Base-by-base conservation (phyloP, 148 eudicot species). In the Vaccinium macrocarpon region DNA sequence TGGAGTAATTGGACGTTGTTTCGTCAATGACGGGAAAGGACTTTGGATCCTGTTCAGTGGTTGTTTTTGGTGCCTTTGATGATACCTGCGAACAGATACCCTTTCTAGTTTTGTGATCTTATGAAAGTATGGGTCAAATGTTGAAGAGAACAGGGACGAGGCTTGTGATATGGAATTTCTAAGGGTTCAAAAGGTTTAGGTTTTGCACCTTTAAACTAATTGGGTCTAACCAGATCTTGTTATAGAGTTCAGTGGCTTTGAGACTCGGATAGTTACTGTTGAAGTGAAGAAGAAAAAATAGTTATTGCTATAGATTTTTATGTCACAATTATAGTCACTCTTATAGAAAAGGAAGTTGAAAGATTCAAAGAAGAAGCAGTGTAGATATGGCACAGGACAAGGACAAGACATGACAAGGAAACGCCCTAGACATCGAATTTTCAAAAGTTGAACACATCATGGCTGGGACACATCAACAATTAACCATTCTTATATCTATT, bases 151-250 rank as follows among this genome's bases (percentile, higher is more conserved):
- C 7, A 14, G 74, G 74, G 74, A 16, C 0, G 14, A 10, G 7
- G 18, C 46, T 14, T 14, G 42, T 12, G 35, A 13, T 32, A 70
- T 70, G 46, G 35, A 25, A 29, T 70, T 25, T 72, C n/a, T 35
- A 18, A 72, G 76, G n/a, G 76, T 72, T 72, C 46, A 72, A 72
- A 49, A 72, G 76, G n/a, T 72, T 72, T 72, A 72, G 38, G 76
- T 68, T 25, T 4, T 14, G 32, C 16, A 27, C 35, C 72, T 27
- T 66, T 66, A 12, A 66, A 66, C 32, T 27, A n/a, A 27, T 16
- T 27, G 73, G 16, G 38, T 27, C 27, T 68, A 11, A 68, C n/a
- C 48, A 0, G 12, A 32, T 72, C 50, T 72, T 9, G 76, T 72
- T 35, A 72, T 72, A 35, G 76, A 18, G 76, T 72, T 72, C 16